A percentile compares a stretch with the other conserved stretches of the same genome.
Conservation (phyloP, 164 flowering plant species). For the Kingdonia uniflora region DNA sequence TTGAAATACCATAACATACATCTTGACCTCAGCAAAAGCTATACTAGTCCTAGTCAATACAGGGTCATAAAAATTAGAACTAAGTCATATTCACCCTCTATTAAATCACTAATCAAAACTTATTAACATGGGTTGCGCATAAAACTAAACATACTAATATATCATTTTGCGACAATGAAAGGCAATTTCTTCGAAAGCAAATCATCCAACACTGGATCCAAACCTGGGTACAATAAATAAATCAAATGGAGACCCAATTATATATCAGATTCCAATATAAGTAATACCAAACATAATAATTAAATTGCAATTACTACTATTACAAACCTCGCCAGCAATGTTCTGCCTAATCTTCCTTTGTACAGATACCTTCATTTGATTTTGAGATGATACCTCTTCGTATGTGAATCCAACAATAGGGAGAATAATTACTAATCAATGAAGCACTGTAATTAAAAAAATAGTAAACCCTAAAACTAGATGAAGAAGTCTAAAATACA, state of each 20-base stretch:
- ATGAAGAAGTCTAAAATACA: not conserved
- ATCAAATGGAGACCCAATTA: conserved; percentile 1
- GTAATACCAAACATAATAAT: not conserved
- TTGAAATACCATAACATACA: no score
- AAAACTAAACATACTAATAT: not conserved
- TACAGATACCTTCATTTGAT: conserved; percentile 99
- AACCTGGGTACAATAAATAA: conserved; percentile 78
- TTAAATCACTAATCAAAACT: no score
- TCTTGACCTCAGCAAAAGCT: no score
- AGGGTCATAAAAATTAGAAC: no score
- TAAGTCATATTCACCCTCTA: no score
- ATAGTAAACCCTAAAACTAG: not conserved
- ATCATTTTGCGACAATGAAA: conserved; percentile 92
- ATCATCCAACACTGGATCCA: conserved; percentile 89
- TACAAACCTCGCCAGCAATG: conserved; percentile 88
- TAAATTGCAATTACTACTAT: not conserved
- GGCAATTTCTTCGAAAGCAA: conserved; percentile 95
- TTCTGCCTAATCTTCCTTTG: conserved; percentile 91
- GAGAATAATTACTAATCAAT: no score
- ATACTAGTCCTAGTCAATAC: no score
- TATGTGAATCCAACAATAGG: conserved; percentile 45
- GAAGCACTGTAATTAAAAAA: no score
- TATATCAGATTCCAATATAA: conserved; percentile 4
- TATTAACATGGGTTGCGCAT: no score
- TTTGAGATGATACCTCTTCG: conserved; percentile 93